phyloP scores from a whole-genome alignment of 768 basidiomycete species.

The Dioszegia crocea region DNA sequence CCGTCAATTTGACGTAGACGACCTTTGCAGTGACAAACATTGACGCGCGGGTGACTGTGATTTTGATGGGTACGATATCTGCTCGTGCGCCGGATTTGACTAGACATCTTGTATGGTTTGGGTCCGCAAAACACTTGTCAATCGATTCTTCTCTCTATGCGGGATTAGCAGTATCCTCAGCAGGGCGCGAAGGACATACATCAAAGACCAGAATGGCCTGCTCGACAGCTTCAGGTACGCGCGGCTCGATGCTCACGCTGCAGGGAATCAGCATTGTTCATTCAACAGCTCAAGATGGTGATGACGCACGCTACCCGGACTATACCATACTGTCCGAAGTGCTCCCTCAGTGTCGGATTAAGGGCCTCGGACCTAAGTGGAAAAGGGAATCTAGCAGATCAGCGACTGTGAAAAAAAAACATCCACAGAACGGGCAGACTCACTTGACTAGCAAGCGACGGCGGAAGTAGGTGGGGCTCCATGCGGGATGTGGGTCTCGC shows the following conservation, averaged over 20 bases:
- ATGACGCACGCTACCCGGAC: slow-evolving; percentile 21
- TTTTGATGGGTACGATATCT: slow-evolving; percentile 1
- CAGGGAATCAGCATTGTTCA: slow-evolving; percentile 9
- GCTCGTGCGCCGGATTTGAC: not conserved
- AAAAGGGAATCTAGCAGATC: slow-evolving; percentile 23
- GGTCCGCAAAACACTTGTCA: slow-evolving; percentile 23
- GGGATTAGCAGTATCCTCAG: not conserved
- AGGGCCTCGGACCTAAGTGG: slow-evolving; percentile 15
- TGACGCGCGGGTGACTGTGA: slow-evolving; percentile 3
- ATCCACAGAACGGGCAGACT: too few species aligned
- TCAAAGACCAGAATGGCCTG: slow-evolving; percentile 27
- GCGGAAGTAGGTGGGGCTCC: slow-evolving; percentile 17
- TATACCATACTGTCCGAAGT: slow-evolving; percentile 25
- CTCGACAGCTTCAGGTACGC: slow-evolving; percentile 14
- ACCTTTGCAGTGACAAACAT: slow-evolving; percentile 5
- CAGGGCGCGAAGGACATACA: slow-evolving; percentile 6
- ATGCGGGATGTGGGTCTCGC: slow-evolving; percentile 26
- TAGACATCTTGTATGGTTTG: not conserved
- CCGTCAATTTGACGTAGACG: slow-evolving; percentile 20
- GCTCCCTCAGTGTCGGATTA: slow-evolving; percentile 13
- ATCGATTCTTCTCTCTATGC: slow-evolving; percentile 15
- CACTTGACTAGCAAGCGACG: slow-evolving; percentile 21
- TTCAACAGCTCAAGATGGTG: not conserved
- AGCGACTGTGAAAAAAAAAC: not conserved
- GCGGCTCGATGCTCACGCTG: slow-evolving; percentile 19